Conservation (phyloP, 2,329 filamentous ascomycete genomes). For the Talaromyces piceae region DNA sequence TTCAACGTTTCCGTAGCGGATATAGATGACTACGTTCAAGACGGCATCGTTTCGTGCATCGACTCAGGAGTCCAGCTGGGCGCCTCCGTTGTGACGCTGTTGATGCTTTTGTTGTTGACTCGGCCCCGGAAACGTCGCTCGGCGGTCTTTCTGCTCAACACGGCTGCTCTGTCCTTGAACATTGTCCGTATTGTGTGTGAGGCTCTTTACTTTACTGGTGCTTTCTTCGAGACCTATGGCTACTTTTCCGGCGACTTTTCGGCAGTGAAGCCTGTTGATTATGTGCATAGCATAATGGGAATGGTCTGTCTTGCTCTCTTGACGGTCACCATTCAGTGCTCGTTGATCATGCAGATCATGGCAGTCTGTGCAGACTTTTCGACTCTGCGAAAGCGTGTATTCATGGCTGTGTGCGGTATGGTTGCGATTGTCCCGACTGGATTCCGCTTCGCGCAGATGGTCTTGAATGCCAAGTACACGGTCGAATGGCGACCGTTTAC, state of each 20-base stretch:
- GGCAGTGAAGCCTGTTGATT: slow-evolving; percentile 38
- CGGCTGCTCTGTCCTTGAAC: slow-evolving; percentile 53
- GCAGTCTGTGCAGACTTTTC: slow-evolving; percentile 52
- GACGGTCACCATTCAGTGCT: slow-evolving; percentile 48
- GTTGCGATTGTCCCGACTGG: slow-evolving; percentile 47
- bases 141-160: slow-evolving; percentile 59
- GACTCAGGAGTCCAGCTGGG: slow-evolving; percentile 67
- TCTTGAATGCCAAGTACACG: slow-evolving; percentile 42
- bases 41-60: slow-evolving; percentile 47
- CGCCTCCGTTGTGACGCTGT: slow-evolving; percentile 56
- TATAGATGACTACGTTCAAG: slow-evolving; percentile 41
- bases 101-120: slow-evolving; percentile 61
- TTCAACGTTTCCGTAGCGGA: slow-evolving; percentile 35
- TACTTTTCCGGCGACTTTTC: slow-evolving; percentile 50
- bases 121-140: slow-evolving; percentile 57
- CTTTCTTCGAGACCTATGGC: slow-evolving; percentile 56
- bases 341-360: slow-evolving; percentile 55
- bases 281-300: slow-evolving; percentile 42
- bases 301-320: slow-evolving; percentile 47
- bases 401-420: slow-evolving; percentile 42
- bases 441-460: slow-evolving; percentile 47
- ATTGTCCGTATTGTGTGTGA: slow-evolving; percentile 44
- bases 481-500: slow-evolving; percentile 22
- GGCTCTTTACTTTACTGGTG: slow-evolving; percentile 51
- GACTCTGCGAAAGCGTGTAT: slow-evolving; percentile 34